Conservation (phyloP, 139 green algal genomes). For the Micractinium conductrix region DNA sequence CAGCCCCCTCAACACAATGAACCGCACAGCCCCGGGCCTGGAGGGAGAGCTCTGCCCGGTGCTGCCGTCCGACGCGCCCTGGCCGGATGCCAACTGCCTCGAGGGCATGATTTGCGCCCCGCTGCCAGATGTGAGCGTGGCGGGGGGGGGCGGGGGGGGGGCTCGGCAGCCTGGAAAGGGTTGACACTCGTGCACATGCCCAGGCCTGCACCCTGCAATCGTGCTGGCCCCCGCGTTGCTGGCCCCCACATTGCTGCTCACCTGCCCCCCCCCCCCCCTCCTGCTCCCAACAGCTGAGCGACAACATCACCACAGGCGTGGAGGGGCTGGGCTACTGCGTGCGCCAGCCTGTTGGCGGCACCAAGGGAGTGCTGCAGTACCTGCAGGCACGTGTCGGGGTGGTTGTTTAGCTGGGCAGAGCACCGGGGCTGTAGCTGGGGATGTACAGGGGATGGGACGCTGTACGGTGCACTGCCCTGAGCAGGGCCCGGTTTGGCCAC, state of each 20-base stretch:
- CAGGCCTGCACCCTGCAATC: not conserved
- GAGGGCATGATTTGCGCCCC: not conserved
- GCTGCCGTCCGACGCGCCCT: not conserved
- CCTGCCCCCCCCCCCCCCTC: not conserved
- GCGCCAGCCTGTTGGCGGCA: not conserved
- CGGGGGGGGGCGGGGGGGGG: not conserved
- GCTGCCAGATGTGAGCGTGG: not conserved
- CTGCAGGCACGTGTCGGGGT: no score
- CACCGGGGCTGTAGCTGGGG: no score
- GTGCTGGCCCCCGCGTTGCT: no score
- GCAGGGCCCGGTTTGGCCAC: no score
- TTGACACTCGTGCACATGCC: not conserved
- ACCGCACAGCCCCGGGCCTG: not conserved
- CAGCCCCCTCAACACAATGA: not conserved
- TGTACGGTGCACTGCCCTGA: no score
- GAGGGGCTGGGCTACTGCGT: constrained; percentile 22
- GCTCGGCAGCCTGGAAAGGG: not conserved
- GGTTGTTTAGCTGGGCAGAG: no score
- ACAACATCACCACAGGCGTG: constrained; percentile 10
- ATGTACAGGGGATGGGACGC: no score
- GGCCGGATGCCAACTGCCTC: not conserved
- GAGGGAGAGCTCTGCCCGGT: constrained; percentile 13
- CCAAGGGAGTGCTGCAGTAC: not conserved
- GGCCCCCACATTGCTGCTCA: no score
- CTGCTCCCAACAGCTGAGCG: not conserved